These are phyloP conservation scores for Penicillium sp. DNA, from an alignment of 2,329 filamentous ascomycete species.

Conservation along the genomic window DNA sequence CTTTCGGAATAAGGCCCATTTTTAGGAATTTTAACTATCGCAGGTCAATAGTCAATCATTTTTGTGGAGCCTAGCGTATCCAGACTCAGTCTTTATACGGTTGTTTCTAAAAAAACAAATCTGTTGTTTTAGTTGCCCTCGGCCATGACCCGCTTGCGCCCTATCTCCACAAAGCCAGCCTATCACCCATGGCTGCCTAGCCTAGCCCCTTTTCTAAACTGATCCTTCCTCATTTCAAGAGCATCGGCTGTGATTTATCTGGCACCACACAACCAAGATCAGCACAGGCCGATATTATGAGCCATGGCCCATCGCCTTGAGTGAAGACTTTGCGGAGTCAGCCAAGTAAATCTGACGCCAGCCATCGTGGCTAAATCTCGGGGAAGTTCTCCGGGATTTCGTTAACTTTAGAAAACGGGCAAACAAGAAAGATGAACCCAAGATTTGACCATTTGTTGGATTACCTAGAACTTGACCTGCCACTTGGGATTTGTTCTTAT, in stretches of 20 bases:
- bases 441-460: no score
- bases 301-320: background rate
- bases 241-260: background rate
- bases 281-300: background rate
- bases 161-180: background rate
- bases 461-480: background rate
- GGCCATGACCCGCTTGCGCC: background rate
- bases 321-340: background rate
- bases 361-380: background rate
- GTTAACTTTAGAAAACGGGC: background rate
- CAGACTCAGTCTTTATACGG: background rate
- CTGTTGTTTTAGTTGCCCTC: background rate
- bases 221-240: background rate
- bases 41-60: background rate
- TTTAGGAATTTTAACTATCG: background rate
- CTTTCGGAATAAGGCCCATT: background rate
- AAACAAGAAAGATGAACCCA: background rate
- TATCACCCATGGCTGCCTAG: background rate
- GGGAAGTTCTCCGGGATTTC: background rate
- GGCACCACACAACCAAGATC: background rate
- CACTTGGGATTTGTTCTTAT: background rate
- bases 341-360: background rate
- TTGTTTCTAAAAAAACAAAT: constrained; percentile 3
- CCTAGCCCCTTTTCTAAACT: background rate
- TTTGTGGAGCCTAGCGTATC: background rate